Percentiles rank a stretch among this genome's conserved stretches.
phyloP scores from a whole-genome alignment of 192 early-diverging fungal genomes.

The Umbelopsis isabellina region DNA sequence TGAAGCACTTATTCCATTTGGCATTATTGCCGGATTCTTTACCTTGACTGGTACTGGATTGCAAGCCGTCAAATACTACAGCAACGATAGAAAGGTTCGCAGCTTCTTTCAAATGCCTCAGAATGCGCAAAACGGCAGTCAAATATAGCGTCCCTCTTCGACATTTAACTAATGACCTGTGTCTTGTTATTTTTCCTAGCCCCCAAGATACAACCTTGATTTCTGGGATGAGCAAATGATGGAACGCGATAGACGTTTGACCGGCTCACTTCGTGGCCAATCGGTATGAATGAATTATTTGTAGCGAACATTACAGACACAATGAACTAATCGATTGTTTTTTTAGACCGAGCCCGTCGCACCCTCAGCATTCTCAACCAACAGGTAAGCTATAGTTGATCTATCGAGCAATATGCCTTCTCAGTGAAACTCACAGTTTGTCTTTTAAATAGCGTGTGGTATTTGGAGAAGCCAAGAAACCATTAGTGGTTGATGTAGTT shows the following conservation, averaged over 20 bases:
- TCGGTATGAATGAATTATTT: conserved; percentile 36
- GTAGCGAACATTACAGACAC: background rate
- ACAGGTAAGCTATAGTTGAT: conserved; percentile 29
- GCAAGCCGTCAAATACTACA: conserved; percentile 55
- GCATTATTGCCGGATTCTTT: conserved; percentile 70
- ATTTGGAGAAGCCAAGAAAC: conserved; percentile 54
- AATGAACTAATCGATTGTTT: background rate
- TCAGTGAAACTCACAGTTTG: background rate
- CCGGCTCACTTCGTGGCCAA: conserved; percentile 72
- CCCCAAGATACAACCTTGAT: conserved; percentile 65
- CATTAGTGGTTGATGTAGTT: conserved; percentile 23
- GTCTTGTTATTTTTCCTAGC: conserved; percentile 37
- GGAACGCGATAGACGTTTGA: conserved; percentile 75
- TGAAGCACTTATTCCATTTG: conserved; percentile 78
- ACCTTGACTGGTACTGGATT: conserved; percentile 63
- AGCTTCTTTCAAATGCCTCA: background rate
- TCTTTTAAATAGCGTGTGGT: conserved; percentile 58
- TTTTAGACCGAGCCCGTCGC: conserved; percentile 50
- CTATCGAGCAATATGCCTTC: background rate
- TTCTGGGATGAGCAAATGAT: conserved; percentile 82
- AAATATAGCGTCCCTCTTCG: background rate
- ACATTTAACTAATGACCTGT: background rate
- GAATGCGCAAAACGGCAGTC: background rate
- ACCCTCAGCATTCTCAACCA: conserved; percentile 66
- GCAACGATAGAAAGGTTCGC: conserved; percentile 68